phyloP scores from a whole-genome alignment of 2,329 filamentous ascomycete genomes.

The Colletotrichum eremochloae region DNA sequence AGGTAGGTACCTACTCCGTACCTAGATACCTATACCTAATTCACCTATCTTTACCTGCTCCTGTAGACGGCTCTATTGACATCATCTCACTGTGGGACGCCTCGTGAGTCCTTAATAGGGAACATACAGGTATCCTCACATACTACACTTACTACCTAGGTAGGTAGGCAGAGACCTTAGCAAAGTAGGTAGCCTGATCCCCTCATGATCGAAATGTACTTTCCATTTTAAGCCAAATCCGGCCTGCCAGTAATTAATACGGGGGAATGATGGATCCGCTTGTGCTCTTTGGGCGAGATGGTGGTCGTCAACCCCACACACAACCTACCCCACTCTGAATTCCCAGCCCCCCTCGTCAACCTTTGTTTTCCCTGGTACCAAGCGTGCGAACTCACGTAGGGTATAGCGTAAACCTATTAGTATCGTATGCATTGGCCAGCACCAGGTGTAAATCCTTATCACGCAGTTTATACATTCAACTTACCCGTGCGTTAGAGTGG shows the following conservation, averaged over 20 bases:
- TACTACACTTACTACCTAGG: neutral
- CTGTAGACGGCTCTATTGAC: neutral
- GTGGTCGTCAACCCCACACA: conserved; percentile 1
- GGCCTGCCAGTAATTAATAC: neutral
- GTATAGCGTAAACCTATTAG: neutral
- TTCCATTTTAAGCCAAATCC: neutral
- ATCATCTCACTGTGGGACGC: no score
- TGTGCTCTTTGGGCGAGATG: neutral
- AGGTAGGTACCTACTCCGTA: no score
- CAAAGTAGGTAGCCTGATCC: neutral
- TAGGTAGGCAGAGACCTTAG: neutral
- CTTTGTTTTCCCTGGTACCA: neutral
- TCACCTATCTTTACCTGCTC: neutral
- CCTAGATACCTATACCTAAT: neutral
- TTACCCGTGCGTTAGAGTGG: no score
- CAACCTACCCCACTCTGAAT: neutral
- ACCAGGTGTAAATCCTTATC: neutral
- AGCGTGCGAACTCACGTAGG: neutral
- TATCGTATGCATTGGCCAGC: neutral
- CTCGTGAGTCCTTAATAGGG: no score
- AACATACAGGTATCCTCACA: no score
- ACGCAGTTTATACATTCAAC: neutral
- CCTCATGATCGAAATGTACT: neutral
- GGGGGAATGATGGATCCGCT: neutral
- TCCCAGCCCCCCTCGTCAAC: neutral